A percentile compares a stretch with the other conserved stretches of the same genome.
phyloP scores from a whole-genome alignment of 495 filamentous ascomycete species.

The Hypoxylon intermedium region DNA sequence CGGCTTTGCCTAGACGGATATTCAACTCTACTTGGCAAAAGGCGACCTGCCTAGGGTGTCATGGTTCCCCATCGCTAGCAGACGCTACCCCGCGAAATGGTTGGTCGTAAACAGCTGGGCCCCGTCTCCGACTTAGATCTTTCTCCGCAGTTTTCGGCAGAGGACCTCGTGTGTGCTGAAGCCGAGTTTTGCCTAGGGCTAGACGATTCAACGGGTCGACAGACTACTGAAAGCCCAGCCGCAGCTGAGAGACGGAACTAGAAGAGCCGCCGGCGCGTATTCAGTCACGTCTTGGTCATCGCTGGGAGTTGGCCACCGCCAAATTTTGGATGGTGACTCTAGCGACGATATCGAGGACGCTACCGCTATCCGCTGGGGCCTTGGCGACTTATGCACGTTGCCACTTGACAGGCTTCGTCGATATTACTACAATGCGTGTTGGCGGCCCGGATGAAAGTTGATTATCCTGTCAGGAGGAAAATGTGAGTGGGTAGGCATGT shows the following conservation, averaged over 20 bases:
- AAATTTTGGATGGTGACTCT: not conserved
- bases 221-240: slow-evolving; percentile 13
- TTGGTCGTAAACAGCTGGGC: slow-evolving; percentile 23
- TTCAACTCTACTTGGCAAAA: slow-evolving; percentile 37
- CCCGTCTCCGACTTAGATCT: slow-evolving; percentile 23
- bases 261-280: slow-evolving; percentile 14
- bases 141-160: slow-evolving; percentile 39
- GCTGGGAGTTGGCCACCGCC: not conserved
- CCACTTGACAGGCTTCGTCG: slow-evolving; percentile 1
- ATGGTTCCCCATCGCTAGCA: slow-evolving; percentile 10
- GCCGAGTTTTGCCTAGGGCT: slow-evolving; percentile 12
- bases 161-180: not conserved
- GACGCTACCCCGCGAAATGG: slow-evolving; percentile 35
- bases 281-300: slow-evolving; percentile 1
- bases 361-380: not conserved
- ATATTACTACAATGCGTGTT: slow-evolving; percentile 16
- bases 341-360: not conserved
- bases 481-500: not conserved
- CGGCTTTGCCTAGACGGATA: slow-evolving; percentile 38
- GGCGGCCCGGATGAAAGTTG: slow-evolving; percentile 17
- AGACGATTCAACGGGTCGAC: not conserved
- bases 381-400: slow-evolving; percentile 15
- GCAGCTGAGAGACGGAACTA: slow-evolving; percentile 24
- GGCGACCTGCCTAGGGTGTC: slow-evolving; percentile 15
- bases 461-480: slow-evolving; percentile 12